Base-by-base conservation (phyloP, 106 monocot genomes). In the Phalaenopsis aphrodite region DNA sequence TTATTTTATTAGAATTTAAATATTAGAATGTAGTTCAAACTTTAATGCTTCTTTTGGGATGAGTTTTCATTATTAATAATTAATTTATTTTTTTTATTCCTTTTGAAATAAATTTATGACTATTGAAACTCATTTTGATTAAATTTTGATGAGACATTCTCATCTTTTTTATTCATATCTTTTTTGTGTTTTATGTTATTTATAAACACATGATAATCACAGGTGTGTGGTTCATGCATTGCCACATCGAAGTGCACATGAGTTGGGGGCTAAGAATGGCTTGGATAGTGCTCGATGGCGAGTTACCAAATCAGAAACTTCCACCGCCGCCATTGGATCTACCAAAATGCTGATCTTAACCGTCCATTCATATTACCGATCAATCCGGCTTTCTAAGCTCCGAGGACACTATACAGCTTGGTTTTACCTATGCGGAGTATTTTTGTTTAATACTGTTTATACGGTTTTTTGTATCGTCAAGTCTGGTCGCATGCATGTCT, bases 151-250 rank as follows among this genome's bases (percentile, higher is more conserved):
- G 43, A 45, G 43, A 45, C 6, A 45, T 45, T 45, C 43, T 45
- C 43, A 45, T 6, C 3, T 6, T 45, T 45, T 45, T 45, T 45
- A 0, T 45, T 45, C 6, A 45, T 45, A 45, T 6, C 43, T 45
- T 45, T 45, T 45, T 45, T 45, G 3, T 45, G 6, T 4, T 45
- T 45, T 45, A 45, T 45, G 3, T 1, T 45, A 45, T 45, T 4
- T 45, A 4, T 45, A 45, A 45, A 45, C 6, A 58, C 19, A 0
- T 58, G 19, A 5, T 61, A n/a, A 61, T 61, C 42, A 38, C 21
- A 79, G 82, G 82, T 77, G 71, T 82, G 4, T 82, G 82, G 82
- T 82, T 82, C 49, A 77, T 82, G 77, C 82, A 82, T 64, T 82
- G 82, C 11, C 82, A 82, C 77, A 71, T 84, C 42, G 83, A 84